Base-by-base conservation (phyloP, 257 asterid species). In the Nicotiana otophora region DNA sequence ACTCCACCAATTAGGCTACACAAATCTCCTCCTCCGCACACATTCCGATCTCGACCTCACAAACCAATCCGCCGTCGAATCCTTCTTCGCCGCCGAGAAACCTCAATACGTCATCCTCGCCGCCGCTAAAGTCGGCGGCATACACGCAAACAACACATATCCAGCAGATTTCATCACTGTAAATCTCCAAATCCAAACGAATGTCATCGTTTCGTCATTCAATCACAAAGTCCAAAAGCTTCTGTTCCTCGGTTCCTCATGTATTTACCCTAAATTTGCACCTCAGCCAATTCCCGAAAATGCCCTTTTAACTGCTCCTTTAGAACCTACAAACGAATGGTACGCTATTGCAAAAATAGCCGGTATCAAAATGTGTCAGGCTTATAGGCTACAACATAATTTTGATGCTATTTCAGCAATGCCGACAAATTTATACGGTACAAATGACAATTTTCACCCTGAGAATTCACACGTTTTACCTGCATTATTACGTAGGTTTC, bases 71-170 rank as follows among this genome's bases (percentile, higher is more conserved):
- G 85, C 94, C 82, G 98, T 96, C 46, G 95, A 90, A 84, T 84
- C 88, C 86, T 93, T 94, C 91, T 96, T 96, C 90, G 86, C 91
- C 82, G 81, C 88, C 81, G 89, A 92, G 81, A 87, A 85, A 66
- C 98, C 97, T 39, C 84, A 82, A 0, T 91, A 87, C 88, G 98
- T 94, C 72, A 88, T 96, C 93, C 93, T 96, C 85, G 92, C 97
- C 85, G 98, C 98, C 72, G 98, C 98, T 0, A 94, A 96, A 77
- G 99, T 96, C 36, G 99, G 99, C 42, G 99, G 98, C 10, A 96
- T 96, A 88, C 93, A 92, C 90, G 98, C 98, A 77, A 94, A 96
- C 87, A 86, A 83, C 82, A 96, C 97, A 42, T 96, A 89, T 83
- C 98, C 99, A 0, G 99, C 98, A 6, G 99, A 94, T 20, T 93